Evolutionary conservation across 1,139 yeast genomes (phyloP).

Genomic region (Candida albicans): DNA sequence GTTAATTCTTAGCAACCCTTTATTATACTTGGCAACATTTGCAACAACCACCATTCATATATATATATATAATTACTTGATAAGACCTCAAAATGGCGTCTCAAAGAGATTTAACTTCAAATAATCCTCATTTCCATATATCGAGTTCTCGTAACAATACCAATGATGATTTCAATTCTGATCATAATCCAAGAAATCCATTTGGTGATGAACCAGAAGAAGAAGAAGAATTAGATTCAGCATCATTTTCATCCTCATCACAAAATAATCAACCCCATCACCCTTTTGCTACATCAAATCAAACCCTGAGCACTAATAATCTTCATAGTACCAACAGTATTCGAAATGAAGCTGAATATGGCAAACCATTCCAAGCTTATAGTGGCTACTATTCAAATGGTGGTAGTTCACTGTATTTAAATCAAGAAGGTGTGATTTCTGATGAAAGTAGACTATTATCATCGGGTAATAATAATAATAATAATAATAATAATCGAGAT

Average conservation of each 20-base stretch:
- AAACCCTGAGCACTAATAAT: constrained; percentile 6
- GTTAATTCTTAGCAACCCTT: too few relatives aligned
- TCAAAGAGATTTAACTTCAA: constrained; percentile 38
- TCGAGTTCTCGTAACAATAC: constrained; percentile 17
- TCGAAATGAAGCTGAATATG: constrained; percentile 19
- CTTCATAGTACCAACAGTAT: constrained; percentile 3
- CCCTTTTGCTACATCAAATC: constrained; percentile 18
- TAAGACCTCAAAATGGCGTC: constrained; percentile 13
- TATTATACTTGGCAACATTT: too few relatives aligned
- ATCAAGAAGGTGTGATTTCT: constrained; percentile 26
- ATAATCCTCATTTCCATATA: constrained; percentile 23
- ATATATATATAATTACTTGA: not conserved
- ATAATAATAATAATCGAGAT: constrained; percentile 3
- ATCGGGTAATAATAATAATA: too few relatives aligned
- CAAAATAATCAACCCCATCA: constrained; percentile 24
- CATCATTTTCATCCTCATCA: constrained; percentile 23
- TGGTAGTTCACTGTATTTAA: constrained; percentile 42
- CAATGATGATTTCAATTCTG: constrained; percentile 17
- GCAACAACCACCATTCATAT: too few relatives aligned
- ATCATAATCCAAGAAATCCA: constrained; percentile 22
- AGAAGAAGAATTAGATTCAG: constrained; percentile 14
- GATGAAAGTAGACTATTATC: constrained; percentile 19
- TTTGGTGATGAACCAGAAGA: constrained; percentile 23
- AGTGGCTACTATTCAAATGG: constrained; percentile 46
- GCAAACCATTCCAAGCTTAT: constrained; percentile 44